Conservation (phyloP, 2,329 filamentous ascomycete genomes). For the Colletotrichum costaricense region DNA sequence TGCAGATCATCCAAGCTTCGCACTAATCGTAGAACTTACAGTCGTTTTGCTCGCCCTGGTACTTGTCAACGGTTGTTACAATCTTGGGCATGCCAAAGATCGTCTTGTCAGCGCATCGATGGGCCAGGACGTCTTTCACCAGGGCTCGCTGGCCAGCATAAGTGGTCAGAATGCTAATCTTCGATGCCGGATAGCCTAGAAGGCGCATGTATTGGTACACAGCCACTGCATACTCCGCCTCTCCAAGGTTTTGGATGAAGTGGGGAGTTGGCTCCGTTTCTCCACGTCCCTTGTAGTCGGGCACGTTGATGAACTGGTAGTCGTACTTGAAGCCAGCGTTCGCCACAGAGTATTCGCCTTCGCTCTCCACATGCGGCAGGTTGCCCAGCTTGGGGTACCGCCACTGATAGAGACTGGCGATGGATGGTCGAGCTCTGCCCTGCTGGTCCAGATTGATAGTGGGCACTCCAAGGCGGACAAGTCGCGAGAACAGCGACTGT, state of each 20-base stretch:
- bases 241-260: constrained; percentile 95
- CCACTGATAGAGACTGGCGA: constrained; percentile 94
- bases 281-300: constrained; percentile 89
- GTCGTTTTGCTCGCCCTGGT: constrained; percentile 99
- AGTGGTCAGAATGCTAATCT: constrained; percentile 90
- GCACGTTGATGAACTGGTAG: constrained; percentile 96
- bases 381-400: constrained; percentile 86
- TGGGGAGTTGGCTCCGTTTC: constrained; percentile 92
- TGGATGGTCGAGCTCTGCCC: constrained; percentile 87
- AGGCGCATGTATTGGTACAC: constrained; percentile 98
- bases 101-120: constrained; percentile 84
- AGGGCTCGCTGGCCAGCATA: constrained; percentile 93
- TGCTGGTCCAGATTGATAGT: constrained; percentile 91
- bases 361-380: constrained; percentile 77
- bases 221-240: constrained; percentile 96
- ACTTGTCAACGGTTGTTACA: constrained; percentile 97
- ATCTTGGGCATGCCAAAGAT: constrained; percentile 91
- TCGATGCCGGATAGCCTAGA: constrained; percentile 85
- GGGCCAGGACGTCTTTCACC: constrained; percentile 85
- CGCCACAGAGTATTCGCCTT: constrained; percentile 79
- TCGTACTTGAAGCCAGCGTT: constrained; percentile 95
- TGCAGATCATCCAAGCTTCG: background rate
- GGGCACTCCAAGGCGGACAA: constrained; percentile 93
- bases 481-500: constrained; percentile 91
- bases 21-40: constrained; percentile 70